Evolutionary conservation across 352 stramenopile genomes (phyloP), one percentile per base, ranked within the genome.

Genomic region (Halophytophthora polymorphica): DNA sequence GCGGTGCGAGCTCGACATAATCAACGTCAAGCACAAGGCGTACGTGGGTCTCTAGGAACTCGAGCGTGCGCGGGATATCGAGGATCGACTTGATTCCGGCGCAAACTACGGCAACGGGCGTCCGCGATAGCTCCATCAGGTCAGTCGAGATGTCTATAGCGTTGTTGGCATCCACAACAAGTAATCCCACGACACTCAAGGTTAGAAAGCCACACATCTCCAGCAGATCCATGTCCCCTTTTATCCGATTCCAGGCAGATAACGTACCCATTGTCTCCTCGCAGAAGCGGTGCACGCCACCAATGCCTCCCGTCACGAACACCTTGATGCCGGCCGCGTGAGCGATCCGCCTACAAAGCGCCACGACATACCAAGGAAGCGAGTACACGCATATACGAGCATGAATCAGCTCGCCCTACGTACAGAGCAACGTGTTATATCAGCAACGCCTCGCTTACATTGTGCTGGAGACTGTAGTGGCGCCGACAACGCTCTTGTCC

Each of bases 21-120:
- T 40, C 10, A 37, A 39, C 15, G n/a, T 42, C 36, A 50, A 19
- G 12, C 2, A 19, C 6, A 14, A 35, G 17, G 13, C 29, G 34
- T 69, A 90, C 79, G 50, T 90, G 70, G 0, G 96, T 99, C 77
- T 99, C 97, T 15, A 99, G 73, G 44, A 95, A 96, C 80, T 99
- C 96, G 3, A 99, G 67, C 18, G 96, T 99, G 33, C 88, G 73
- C 14, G 81, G 77, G 44, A 99, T 98, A 71, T 99, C 97, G 17
- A 99, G 70, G 61, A 99, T 98, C 21, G 86, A 98, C 75, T 99
- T 99, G 57, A 98, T 91, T n/a, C 97, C 97, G 12, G 96, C 96
- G 53, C 93, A 99, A 19, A 99, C 83, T 23, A 99, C 97, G 8
- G 96, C 78, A 14, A 99, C 82, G 0, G 93, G 95, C 18, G 96